phyloP scores from a whole-genome alignment of 1,139 yeast genomes.

The Hyphopichia wangnamkhiaoensis region DNA sequence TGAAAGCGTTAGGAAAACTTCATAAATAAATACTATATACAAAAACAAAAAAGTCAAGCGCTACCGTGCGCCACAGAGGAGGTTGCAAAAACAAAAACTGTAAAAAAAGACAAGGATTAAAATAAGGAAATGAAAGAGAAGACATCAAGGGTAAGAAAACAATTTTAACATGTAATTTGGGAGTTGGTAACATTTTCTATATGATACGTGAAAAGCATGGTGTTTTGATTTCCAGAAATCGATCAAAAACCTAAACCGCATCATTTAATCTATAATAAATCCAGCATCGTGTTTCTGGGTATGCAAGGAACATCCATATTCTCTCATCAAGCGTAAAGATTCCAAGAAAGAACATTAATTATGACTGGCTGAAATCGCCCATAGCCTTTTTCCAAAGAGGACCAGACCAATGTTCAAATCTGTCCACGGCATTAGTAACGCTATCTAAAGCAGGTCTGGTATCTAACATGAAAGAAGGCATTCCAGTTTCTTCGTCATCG shows the following conservation, averaged over 20 bases:
- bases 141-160: too few species aligned
- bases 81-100: not conserved
- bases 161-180: too few species aligned
- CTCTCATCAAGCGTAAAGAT: too few species aligned
- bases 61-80: not conserved
- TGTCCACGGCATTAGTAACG: slow-evolving; percentile 60
- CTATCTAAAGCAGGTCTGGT: slow-evolving; percentile 93
- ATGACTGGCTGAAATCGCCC: slow-evolving; percentile 34
- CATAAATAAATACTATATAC: slow-evolving; percentile 4
- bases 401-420: slow-evolving; percentile 53
- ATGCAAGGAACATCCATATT: too few species aligned
- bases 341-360: not conserved
- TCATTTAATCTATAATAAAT: too few species aligned
- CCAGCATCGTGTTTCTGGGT: too few species aligned
- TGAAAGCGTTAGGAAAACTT: not conserved
- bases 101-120: not conserved
- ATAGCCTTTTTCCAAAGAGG: slow-evolving; percentile 48
- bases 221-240: too few species aligned
- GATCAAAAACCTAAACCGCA: too few species aligned
- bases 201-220: too few species aligned
- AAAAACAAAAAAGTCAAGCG: not conserved
- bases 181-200: too few species aligned
- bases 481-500: slow-evolving; percentile 82
- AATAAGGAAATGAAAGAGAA: not conserved
- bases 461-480: slow-evolving; percentile 89